These are phyloP conservation scores for Digitaria exilis DNA, from an alignment of 202 grass and related monocot species.

Conservation along the genomic window DNA sequence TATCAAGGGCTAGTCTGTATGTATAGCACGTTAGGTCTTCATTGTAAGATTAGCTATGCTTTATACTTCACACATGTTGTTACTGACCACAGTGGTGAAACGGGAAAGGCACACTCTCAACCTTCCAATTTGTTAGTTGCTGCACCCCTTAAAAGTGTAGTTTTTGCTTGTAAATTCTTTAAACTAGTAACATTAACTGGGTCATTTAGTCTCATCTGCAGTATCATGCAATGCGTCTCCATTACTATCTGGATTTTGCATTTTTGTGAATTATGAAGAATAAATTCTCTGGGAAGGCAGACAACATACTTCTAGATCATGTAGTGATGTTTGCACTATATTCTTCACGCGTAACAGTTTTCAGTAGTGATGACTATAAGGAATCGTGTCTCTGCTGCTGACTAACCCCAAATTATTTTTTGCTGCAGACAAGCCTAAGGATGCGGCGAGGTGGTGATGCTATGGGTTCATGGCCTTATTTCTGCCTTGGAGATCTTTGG, in stretches of 20 bases:
- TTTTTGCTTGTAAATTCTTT: not conserved
- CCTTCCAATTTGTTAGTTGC: not conserved
- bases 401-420: not conserved
- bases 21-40: not conserved
- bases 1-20: not conserved
- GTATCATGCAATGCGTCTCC: not conserved
- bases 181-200: not conserved
- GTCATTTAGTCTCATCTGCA: not conserved
- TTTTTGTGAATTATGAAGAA: not conserved
- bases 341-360: not conserved
- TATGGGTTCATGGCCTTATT: slow-evolving; percentile 55
- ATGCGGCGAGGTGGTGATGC: slow-evolving; percentile 53
- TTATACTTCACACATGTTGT: not conserved
- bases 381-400: not conserved
- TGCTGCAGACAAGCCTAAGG: slow-evolving; percentile 55
- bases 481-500: slow-evolving; percentile 84
- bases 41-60: not conserved
- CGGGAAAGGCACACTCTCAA: not conserved
- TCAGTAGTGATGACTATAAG: not conserved
- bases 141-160: not conserved
- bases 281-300: not conserved
- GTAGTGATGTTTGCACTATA: slow-evolving; percentile 18
- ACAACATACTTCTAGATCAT: not conserved
- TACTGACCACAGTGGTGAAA: not conserved
- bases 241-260: not conserved